Conservation (phyloP, 2,329 filamentous ascomycete genomes). For the Paradendryphiella salina region DNA sequence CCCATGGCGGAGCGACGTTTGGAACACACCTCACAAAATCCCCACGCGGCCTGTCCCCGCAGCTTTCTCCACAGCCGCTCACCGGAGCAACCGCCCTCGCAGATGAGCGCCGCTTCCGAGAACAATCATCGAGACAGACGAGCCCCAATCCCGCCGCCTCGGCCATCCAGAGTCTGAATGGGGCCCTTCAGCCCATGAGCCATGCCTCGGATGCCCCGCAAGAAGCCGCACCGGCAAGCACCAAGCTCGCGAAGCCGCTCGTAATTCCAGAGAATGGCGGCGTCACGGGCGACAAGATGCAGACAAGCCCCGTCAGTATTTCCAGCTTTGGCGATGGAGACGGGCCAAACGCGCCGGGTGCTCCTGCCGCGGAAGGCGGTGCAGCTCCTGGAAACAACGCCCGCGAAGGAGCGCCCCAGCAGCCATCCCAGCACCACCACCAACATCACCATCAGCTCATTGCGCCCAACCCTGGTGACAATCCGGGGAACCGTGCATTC, state of each 20-base stretch:
- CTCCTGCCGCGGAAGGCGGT: constrained; percentile 56
- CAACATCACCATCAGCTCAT: constrained; percentile 42
- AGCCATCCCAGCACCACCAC: constrained; percentile 28
- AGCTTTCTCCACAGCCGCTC: constrained; percentile 48
- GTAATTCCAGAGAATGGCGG: constrained; percentile 52
- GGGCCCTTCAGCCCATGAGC: constrained; percentile 35
- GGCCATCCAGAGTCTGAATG: constrained; percentile 52
- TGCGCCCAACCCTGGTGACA: constrained; percentile 43
- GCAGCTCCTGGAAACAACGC: constrained; percentile 51
- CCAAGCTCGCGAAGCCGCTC: constrained; percentile 55
- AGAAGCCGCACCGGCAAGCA: constrained; percentile 51
- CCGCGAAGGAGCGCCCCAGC: constrained; percentile 45
- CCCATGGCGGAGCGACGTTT: constrained; percentile 39
- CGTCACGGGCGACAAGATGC: constrained; percentile 50
- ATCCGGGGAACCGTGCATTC: constrained; percentile 58
- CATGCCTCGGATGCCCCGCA: constrained; percentile 50
- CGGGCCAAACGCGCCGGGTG: constrained; percentile 51
- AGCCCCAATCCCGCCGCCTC: constrained; percentile 54
- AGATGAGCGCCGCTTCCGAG: constrained; percentile 52
- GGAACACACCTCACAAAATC: constrained; percentile 49
- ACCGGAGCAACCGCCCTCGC: constrained; percentile 55
- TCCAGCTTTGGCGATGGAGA: constrained; percentile 60
- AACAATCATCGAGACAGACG: constrained; percentile 50
- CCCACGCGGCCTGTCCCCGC: constrained; percentile 48
- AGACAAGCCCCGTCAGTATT: constrained; percentile 58